Conservation (phyloP, 1,139 yeast genomes). For the Protomyces lactucae-debilis region DNA sequence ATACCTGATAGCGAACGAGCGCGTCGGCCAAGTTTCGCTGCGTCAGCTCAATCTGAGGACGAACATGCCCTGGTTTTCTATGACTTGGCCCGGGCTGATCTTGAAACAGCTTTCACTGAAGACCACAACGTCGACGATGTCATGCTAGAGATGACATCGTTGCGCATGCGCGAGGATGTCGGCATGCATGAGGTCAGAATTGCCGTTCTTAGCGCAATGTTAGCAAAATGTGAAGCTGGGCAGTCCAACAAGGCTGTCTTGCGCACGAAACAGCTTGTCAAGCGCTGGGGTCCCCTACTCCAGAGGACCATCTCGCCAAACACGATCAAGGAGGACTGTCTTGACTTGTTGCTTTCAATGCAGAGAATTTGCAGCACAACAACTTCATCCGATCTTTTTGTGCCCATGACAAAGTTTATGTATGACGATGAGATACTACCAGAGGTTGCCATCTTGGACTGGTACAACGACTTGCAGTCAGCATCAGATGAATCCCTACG, state of each 20-base stretch:
- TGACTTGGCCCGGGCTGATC: constrained; percentile 88
- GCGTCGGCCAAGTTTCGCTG: constrained; percentile 25
- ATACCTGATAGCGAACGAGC: constrained; percentile 2
- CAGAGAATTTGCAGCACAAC: constrained; percentile 48
- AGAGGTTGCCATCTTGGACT: constrained; percentile 68
- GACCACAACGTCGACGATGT: constrained; percentile 94
- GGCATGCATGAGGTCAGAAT: constrained; percentile 85
- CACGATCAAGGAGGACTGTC: constrained; percentile 54
- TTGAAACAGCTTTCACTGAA: constrained; percentile 82
- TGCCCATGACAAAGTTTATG: constrained; percentile 53
- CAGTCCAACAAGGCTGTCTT: constrained; percentile 1
- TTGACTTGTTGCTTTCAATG: constrained; percentile 62
- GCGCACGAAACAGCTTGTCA: constrained; percentile 70
- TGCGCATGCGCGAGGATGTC: constrained; percentile 96
- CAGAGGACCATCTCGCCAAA: constrained; percentile 72
- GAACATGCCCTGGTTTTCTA: constrained; percentile 75
- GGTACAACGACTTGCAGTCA: constrained; percentile 54
- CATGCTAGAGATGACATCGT: constrained; percentile 79
- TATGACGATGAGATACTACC: constrained; percentile 77
- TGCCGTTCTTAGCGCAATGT: constrained; percentile 71
- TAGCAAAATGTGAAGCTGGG: constrained; percentile 35
- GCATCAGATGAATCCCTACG: constrained; percentile 25
- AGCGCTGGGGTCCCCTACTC: constrained; percentile 74
- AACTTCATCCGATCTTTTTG: constrained; percentile 38
- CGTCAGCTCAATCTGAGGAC: constrained; percentile 37